Evolutionary conservation across 805 yeast species (phyloP).

Genomic region (Hanseniaspora mollemarum): DNA sequence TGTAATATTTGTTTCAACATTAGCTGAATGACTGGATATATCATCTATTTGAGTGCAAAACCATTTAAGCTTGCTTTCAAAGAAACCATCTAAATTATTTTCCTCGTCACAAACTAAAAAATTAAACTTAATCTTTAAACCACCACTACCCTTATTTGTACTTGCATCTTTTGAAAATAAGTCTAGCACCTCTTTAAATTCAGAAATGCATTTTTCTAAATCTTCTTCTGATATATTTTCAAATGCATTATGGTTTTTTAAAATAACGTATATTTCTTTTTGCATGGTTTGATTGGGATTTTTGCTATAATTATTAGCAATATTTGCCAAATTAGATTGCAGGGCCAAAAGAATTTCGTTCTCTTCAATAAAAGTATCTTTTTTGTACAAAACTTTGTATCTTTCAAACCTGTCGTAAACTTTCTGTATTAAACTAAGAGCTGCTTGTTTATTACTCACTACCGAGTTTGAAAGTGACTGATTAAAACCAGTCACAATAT

Average conservation of each 20-base stretch:
- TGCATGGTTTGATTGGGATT: background rate
- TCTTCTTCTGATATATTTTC: slow-evolving; percentile 23
- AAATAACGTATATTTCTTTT: slow-evolving; percentile 18
- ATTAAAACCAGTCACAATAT: background rate
- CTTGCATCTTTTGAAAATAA: background rate
- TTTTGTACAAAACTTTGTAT: background rate
- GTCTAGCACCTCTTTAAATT: slow-evolving; percentile 12
- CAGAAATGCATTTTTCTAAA: slow-evolving; percentile 21
- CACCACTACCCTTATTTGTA: slow-evolving; percentile 15
- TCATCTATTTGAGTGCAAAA: background rate
- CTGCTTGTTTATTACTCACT: background rate
- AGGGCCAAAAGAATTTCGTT: background rate
- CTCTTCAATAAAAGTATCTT: background rate
- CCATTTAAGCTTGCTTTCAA: slow-evolving; percentile 6
- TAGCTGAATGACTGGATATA: background rate
- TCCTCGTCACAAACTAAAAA: slow-evolving; percentile 19
- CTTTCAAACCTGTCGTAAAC: background rate
- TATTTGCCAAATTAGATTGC: background rate
- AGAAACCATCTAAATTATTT: background rate
- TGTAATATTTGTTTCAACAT: background rate
- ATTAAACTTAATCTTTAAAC: slow-evolving; percentile 19
- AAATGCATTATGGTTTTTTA: slow-evolving; percentile 23
- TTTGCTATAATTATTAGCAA: background rate
- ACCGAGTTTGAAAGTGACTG: background rate
- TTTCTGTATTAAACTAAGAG: background rate